Conservation (phyloP, 495 filamentous ascomycete genomes). For the Penicillium atrosanguineum region DNA sequence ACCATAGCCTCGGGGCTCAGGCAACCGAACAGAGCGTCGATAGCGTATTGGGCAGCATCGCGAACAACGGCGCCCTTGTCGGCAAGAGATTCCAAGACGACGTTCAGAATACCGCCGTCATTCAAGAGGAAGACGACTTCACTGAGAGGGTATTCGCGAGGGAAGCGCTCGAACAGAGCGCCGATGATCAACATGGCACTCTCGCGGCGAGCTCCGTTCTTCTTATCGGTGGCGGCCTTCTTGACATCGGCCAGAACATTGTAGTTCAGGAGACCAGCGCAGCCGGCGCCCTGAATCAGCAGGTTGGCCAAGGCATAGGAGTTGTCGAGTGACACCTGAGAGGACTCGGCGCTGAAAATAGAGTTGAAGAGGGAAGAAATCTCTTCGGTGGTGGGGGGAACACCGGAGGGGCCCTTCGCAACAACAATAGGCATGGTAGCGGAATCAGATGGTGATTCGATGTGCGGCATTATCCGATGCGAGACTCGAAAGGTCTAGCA, state of each 20-base stretch:
- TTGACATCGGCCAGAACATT: conserved; percentile 66
- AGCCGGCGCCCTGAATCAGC: conserved; percentile 74
- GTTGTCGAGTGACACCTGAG: conserved; percentile 82
- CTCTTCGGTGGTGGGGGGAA: conserved; percentile 68
- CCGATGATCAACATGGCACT: conserved; percentile 94
- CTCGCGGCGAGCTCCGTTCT: conserved; percentile 80
- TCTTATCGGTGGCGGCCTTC: conserved; percentile 92
- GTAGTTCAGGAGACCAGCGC: conserved; percentile 70
- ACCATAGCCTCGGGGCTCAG: conserved; percentile 80
- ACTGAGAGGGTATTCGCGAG: conserved; percentile 69
- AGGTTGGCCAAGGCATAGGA: conserved; percentile 79
- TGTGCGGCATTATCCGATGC: conserved; percentile 61
- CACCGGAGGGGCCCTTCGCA: conserved; percentile 49
- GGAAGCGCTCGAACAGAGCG: conserved; percentile 87
- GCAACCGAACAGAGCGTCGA: conserved; percentile 80
- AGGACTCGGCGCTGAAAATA: conserved; percentile 77
- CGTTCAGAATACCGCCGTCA: conserved; percentile 67
- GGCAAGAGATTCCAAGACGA: conserved; percentile 79
- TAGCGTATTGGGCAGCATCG: conserved; percentile 89
- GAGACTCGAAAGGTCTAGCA: conserved; percentile 3
- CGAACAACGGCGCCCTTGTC: conserved; percentile 88
- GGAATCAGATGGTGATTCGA: conserved; percentile 55
- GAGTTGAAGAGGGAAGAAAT: conserved; percentile 67
- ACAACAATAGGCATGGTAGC: conserved; percentile 60
- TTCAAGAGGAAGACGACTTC: conserved; percentile 80